These are phyloP conservation scores for Nevesoporus exiguus DNA, from an alignment of 768 basidiomycete species.

Conservation along the genomic window DNA sequence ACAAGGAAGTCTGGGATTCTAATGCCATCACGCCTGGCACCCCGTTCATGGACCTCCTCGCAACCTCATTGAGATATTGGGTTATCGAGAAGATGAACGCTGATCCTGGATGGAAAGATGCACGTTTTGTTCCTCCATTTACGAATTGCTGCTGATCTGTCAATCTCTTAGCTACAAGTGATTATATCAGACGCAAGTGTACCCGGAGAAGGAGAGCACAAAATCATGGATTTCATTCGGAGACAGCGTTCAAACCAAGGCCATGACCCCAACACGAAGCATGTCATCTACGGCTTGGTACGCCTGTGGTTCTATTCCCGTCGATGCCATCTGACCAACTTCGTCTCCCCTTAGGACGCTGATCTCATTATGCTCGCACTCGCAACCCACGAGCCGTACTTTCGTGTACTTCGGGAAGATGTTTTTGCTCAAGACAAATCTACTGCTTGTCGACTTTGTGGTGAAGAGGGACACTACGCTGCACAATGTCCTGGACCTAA, in stretches of 20 bases:
- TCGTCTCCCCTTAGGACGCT: constrained; percentile 63
- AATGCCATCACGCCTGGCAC: constrained; percentile 99
- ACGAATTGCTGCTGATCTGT: neutral
- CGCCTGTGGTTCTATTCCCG: constrained; percentile 22
- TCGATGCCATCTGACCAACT: constrained; percentile 7
- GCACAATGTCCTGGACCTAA: constrained; percentile 87
- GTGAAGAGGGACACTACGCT: constrained; percentile 92
- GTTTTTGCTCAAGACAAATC: constrained; percentile 87
- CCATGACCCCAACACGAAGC: constrained; percentile 93
- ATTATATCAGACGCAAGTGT: constrained; percentile 96
- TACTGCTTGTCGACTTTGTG: constrained; percentile 86
- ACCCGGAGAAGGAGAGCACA: constrained; percentile 98
- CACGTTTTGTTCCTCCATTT: constrained; percentile 31
- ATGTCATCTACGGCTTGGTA: constrained; percentile 97
- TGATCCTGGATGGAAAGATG: constrained; percentile 94
- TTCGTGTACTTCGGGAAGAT: constrained; percentile 95
- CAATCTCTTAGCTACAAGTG: constrained; percentile 69
- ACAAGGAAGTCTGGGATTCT: constrained; percentile 90
- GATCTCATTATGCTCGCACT: constrained; percentile 98
- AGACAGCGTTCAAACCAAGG: constrained; percentile 81
- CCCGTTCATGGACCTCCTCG: constrained; percentile 95
- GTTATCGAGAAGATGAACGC: constrained; percentile 92
- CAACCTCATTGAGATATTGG: constrained; percentile 90
- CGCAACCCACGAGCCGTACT: constrained; percentile 98
- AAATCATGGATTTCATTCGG: constrained; percentile 98